phyloP scores from a whole-genome alignment of 805 yeast genomes.

The Barnettozyma siamensis region DNA sequence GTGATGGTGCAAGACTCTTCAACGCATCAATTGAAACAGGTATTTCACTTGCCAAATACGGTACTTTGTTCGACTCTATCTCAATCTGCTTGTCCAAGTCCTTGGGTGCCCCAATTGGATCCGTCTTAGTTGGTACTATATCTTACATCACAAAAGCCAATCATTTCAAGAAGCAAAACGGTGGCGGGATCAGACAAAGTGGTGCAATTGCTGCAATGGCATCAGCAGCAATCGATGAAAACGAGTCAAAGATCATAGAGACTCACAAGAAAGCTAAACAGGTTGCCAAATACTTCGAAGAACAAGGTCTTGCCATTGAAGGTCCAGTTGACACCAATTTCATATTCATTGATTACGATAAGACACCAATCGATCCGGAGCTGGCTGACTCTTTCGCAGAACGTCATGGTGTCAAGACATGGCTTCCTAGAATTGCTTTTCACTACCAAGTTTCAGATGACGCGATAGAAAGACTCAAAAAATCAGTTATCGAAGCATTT shows the following conservation, averaged over 20 bases:
- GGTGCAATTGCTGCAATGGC: slow-evolving; percentile 84
- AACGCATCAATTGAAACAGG: slow-evolving; percentile 69
- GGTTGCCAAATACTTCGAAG: slow-evolving; percentile 44
- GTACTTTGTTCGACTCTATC: slow-evolving; percentile 75
- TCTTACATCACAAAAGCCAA: slow-evolving; percentile 61
- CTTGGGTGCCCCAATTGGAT: slow-evolving; percentile 91
- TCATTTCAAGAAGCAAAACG: slow-evolving; percentile 86
- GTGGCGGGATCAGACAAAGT: slow-evolving; percentile 90
- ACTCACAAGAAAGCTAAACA: slow-evolving; percentile 48
- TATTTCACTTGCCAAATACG: slow-evolving; percentile 56
- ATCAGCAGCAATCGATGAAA: slow-evolving; percentile 62
- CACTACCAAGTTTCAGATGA: slow-evolving; percentile 22
- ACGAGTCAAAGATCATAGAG: slow-evolving; percentile 41
- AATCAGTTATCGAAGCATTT: slow-evolving; percentile 36
- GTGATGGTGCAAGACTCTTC: slow-evolving; percentile 96
- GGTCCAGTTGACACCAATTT: slow-evolving; percentile 80
- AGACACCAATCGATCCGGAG: slow-evolving; percentile 46
- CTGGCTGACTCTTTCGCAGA: slow-evolving; percentile 46
- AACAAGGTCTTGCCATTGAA: slow-evolving; percentile 51
- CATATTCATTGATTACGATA: slow-evolving; percentile 60
- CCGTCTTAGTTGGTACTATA: slow-evolving; percentile 67
- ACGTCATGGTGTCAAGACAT: slow-evolving; percentile 52
- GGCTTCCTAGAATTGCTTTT: slow-evolving; percentile 70
- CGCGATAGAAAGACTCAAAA: slow-evolving; percentile 19
- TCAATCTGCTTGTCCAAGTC: slow-evolving; percentile 87